A percentile compares a stretch with the other conserved stretches of the same genome.
Conservation (phyloP, 1,284 basidiomycete species). For the Moniliophthora roreri region DNA sequence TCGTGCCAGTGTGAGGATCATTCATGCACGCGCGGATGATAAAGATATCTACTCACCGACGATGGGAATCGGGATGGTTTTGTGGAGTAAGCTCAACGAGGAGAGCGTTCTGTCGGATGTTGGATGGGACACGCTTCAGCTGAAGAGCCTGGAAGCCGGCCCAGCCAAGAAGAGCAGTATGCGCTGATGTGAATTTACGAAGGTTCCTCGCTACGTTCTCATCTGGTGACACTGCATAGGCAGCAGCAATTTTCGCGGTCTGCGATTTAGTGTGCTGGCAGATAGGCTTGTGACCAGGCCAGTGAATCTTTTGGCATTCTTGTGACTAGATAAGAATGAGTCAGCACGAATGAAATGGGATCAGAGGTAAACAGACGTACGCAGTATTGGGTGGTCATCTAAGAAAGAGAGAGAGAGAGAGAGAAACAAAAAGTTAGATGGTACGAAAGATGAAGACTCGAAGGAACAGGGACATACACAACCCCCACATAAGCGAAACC, state of each 20-base stretch:
- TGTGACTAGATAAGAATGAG: constrained; percentile 49
- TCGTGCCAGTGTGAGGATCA: too few species aligned
- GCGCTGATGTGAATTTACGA: constrained; percentile 74
- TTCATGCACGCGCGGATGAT: too few species aligned
- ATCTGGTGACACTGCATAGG: constrained; percentile 37
- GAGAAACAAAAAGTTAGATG: constrained; percentile 15
- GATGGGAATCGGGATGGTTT: constrained; percentile 54
- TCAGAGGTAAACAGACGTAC: constrained; percentile 40
- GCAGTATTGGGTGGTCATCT: constrained; percentile 82
- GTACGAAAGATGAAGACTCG: constrained; percentile 17
- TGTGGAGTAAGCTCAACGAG: constrained; percentile 65
- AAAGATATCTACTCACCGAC: constrained; percentile 47
- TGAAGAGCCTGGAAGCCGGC: constrained; percentile 79
- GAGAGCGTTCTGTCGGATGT: constrained; percentile 70
- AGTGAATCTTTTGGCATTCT: constrained; percentile 74
- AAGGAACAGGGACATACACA: constrained; percentile 55
- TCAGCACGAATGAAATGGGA: constrained; percentile 10
- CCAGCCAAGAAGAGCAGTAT: constrained; percentile 68
- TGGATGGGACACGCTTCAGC: constrained; percentile 71
- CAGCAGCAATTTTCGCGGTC: constrained; percentile 41
- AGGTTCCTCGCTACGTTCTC: constrained; percentile 68
- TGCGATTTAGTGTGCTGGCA: constrained; percentile 69
- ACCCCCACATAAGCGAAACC: constrained; percentile 76
- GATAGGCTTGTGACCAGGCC: constrained; percentile 72
- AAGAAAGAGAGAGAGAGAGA: constrained; percentile 14